phyloP scores from a whole-genome alignment of 2,329 filamentous ascomycete species.

The Exophiala sp. region DNA sequence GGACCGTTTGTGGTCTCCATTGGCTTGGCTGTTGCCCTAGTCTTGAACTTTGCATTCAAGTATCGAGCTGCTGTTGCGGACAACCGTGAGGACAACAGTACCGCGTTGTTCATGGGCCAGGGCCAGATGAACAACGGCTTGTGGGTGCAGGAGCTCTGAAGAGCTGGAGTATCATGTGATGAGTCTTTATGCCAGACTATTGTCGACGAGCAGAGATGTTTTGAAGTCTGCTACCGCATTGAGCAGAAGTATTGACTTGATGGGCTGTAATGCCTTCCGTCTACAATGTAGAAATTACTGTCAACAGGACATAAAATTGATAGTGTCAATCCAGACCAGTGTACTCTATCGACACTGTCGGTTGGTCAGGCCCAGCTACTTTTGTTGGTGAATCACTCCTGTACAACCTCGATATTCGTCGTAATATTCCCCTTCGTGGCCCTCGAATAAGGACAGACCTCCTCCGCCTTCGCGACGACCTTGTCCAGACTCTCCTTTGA shows the following conservation, averaged over 20 bases:
- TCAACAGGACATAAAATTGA: too few relatives aligned
- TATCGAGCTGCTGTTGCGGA: constrained; percentile 21
- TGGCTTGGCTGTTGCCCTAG: constrained; percentile 71
- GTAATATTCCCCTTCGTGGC: constrained; percentile 22
- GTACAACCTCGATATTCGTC: constrained; percentile 19
- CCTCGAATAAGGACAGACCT: constrained; percentile 23
- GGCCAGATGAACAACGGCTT: not conserved
- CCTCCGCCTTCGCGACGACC: constrained; percentile 22
- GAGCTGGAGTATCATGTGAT: not conserved
- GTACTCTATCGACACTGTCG: too few relatives aligned
- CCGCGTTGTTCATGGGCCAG: constrained; percentile 2
- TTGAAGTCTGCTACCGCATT: too few relatives aligned
- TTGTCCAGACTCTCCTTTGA: constrained; percentile 15
- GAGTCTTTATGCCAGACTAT: too few relatives aligned
- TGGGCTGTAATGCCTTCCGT: too few relatives aligned
- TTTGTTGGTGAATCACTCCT: not conserved
- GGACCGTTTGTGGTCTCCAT: constrained; percentile 81
- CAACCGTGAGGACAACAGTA: not conserved
- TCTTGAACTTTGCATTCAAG: constrained; percentile 87
- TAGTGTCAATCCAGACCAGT: too few relatives aligned
- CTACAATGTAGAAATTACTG: too few relatives aligned
- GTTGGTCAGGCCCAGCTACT: too few relatives aligned
- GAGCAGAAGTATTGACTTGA: too few relatives aligned
- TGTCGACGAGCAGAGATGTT: too few relatives aligned
- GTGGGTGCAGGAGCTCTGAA: not conserved